phyloP scores from a whole-genome alignment of 2,329 filamentous ascomycete genomes.

The Sarocladiaceae sp. region DNA sequence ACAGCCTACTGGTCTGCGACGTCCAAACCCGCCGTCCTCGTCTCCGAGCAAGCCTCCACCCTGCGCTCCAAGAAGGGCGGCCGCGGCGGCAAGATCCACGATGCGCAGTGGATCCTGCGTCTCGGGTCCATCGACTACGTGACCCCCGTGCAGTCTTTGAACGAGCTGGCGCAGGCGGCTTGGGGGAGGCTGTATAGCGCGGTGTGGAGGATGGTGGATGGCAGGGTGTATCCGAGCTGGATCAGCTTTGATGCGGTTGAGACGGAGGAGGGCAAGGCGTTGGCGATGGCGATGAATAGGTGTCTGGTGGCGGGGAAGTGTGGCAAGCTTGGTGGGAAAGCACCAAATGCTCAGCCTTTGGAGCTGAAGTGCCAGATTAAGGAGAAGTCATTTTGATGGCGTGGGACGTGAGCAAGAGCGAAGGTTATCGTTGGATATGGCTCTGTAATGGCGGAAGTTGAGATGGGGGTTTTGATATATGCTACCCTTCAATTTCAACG shows the following conservation, averaged over 20 bases:
- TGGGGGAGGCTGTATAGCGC: slow-evolving; percentile 18
- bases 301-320: slow-evolving; percentile 23
- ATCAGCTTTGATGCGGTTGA: slow-evolving; percentile 23
- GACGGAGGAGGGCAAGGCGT: slow-evolving; percentile 17
- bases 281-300: slow-evolving; percentile 23
- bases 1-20: slow-evolving; percentile 19
- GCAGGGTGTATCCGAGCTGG: slow-evolving; percentile 25
- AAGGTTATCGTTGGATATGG: too few relatives aligned
- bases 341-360: not conserved
- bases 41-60: slow-evolving; percentile 15
- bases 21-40: slow-evolving; percentile 11
- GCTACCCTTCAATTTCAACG: too few relatives aligned
- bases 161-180: slow-evolving; percentile 11
- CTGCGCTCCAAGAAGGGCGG: slow-evolving; percentile 7
- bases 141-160: slow-evolving; percentile 9
- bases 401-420: not conserved
- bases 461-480: too few relatives aligned
- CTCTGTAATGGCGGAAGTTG: too few relatives aligned
- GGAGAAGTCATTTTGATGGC: slow-evolving; percentile 1
- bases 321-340: slow-evolving; percentile 17
- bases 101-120: slow-evolving; percentile 22
- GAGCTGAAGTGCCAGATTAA: not conserved
- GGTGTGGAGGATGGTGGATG: slow-evolving; percentile 19
- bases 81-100: slow-evolving; percentile 15
- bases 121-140: slow-evolving; percentile 11